Base-by-base conservation (phyloP, 768 basidiomycete genomes). In the Heimioporus sp. region DNA sequence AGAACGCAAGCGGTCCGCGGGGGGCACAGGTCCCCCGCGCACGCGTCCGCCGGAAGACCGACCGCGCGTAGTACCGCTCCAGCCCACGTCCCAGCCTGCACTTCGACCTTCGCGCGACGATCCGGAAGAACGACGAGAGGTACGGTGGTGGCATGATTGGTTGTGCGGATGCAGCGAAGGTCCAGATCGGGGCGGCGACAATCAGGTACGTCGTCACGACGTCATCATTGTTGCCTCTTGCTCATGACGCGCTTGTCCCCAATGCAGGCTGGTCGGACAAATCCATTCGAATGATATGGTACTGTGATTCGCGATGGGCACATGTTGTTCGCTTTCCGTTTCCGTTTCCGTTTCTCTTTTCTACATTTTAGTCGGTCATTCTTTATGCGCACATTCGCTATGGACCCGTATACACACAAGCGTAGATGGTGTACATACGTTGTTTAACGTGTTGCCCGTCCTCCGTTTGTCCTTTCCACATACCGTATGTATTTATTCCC, bases 81-180 rank as follows among this genome's bases (percentile, higher is more conserved):
- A 69, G 46, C 68, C 73, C 0, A 69, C 68, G n/a, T 66, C 74
- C 2, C 53, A 46, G 24, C 71, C 67, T 0, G 55, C 49, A 54
- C 53, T 72, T 42, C 53, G 63, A 39, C 65, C 70, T 16, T 65
- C 68, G 10, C 59, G 40, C 32, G 17, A 41, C 34, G 52, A 65
- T 17, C 52, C 56, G 5, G 58, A 67, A n/a, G 70, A 67, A 35
- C 62, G 56, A 24, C 70, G 69, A 39, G 71, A 75, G 45, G 73
- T 76, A 5, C 71, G 79, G 54, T 91, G 89, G 89, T 91, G 89
- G 89, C 88, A 89, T 63, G 89, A 91, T 31, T 90, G 88, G 87
- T 65, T 91, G 54, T 91, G 89, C 65, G 89, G 89, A 12, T 89
- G 87, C 57, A 74, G 82, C 16, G 88, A 90, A 63, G 84, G 85